Conservation (phyloP, 129 eudicot genomes). For the Gnaphalium uliginosum region DNA sequence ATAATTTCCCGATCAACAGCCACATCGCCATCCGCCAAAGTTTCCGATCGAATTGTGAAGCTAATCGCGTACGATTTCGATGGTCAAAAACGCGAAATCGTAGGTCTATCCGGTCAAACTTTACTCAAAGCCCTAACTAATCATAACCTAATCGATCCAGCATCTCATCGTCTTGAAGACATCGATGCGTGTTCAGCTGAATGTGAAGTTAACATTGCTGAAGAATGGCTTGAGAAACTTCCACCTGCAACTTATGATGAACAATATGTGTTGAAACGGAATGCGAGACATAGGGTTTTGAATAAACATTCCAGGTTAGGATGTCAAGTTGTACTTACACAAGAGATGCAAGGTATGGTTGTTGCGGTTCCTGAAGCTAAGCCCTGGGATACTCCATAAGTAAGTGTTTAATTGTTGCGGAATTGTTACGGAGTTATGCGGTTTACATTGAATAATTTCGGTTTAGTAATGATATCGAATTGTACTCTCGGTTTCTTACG, state of each 20-base stretch:
- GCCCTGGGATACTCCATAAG: conserved; percentile 94
- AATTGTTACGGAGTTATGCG: not conserved
- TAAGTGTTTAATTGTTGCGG: not conserved
- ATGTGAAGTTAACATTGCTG: conserved; percentile 95
- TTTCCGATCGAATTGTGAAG: conserved; percentile 88
- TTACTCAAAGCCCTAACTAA: conserved; percentile 71
- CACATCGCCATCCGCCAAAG: conserved; percentile 60
- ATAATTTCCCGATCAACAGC: conserved; percentile 46
- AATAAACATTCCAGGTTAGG: conserved; percentile 90
- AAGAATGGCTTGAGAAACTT: conserved; percentile 87
- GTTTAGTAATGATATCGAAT: conserved; percentile 58
- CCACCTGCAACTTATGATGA: conserved; percentile 77
- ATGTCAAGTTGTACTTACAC: conserved; percentile 80
- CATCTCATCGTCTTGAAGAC: conserved; percentile 86
- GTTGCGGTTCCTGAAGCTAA: conserved; percentile 94
- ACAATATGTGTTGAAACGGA: conserved; percentile 81
- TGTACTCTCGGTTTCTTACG: conserved; percentile 30
- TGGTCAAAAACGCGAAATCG: conserved; percentile 69
- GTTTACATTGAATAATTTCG: conserved; percentile 10
- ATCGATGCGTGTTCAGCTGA: conserved; percentile 99
- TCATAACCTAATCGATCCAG: conserved; percentile 80
- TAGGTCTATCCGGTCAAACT: conserved; percentile 87
- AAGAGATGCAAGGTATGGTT: conserved; percentile 92
- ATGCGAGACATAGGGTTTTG: conserved; percentile 64
- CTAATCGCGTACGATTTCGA: conserved; percentile 77